Evolutionary conservation across 805 yeast genomes (phyloP), one percentile per base, ranked within the genome.

Genomic region (Schwanniomyces pseudopolymorphus): DNA sequence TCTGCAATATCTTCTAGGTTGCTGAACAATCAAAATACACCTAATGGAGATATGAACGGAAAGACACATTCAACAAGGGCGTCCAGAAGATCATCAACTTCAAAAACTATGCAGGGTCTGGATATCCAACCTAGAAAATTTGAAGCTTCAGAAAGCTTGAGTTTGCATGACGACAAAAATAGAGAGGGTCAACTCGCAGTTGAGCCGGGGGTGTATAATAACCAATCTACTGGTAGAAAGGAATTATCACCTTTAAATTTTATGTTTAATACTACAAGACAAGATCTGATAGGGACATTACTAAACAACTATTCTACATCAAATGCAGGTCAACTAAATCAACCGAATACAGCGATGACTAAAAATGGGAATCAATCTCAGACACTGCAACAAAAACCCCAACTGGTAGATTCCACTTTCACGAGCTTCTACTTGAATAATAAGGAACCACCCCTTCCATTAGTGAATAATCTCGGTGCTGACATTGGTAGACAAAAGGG

Each of bases 401-500:
- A 42, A 25, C 50, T 43, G 46, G 16, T 44, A 14, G 55, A 51
- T 33, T 37, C 49, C 13, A 39, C 33, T 9, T 52, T 49, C 39
- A 59, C 63, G 8, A 47, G 53, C 46, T 57, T 52, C 44, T 59
- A 54, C 45, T 45, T 51, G 46, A 45, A 52, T 26, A 43, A 43
- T 4, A 42, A 58, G 7, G 65, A 59, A 33, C 22, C n/a, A 20
- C 24, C n/a, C n/a, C n/a, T n/a, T n/a, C n/a, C 22, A 19, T 36
- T 21, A 7, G 16, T 14, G 4, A 17, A 9, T 14, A 27, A 40
- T 13, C 16, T 20, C 5, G 44, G 38, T 9, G 26, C 24, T 33
- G 47, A 46, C 26, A 28, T 37, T 4, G 22, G 33, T 26, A 54
- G 74, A 40, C 64, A 71, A 20, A 54, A 76, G 25, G 73, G 72